Percentiles rank a stretch among this genome's conserved stretches.
These are phyloP conservation scores for Lyophyllum semitale DNA, from an alignment of 768 basidiomycete species.

Conservation along the genomic window DNA sequence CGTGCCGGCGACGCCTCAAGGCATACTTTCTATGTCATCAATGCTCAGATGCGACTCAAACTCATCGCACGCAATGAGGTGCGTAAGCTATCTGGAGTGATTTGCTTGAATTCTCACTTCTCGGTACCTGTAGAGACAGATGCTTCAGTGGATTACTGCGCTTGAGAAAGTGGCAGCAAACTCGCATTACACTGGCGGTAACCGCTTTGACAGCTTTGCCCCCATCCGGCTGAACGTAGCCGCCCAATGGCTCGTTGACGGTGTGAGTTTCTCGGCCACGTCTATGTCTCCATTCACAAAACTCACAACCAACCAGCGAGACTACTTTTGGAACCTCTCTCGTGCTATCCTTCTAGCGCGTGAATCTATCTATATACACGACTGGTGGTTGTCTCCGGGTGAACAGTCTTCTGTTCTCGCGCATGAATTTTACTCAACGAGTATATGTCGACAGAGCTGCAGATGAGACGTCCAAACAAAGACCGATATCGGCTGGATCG, in stretches of 20 bases:
- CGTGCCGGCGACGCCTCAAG: conserved; percentile 63
- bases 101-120: conserved; percentile 2
- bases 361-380: conserved; percentile 91
- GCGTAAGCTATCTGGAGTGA: conserved; percentile 9
- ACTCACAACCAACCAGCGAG: conserved; percentile 58
- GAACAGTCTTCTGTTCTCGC: conserved; percentile 1
- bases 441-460: conserved; percentile 56
- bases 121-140: conserved; percentile 66
- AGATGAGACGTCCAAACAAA: conserved; percentile 82
- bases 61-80: conserved; percentile 88
- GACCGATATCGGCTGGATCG: conserved; percentile 85
- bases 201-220: conserved; percentile 94
- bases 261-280: conserved; percentile 51
- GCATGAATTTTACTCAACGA: not conserved
- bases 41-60: conserved; percentile 88
- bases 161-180: conserved; percentile 77
- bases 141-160: conserved; percentile 95
- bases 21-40: conserved; percentile 93
- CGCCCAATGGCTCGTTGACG: conserved; percentile 98
- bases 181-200: conserved; percentile 76
- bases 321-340: conserved; percentile 98
- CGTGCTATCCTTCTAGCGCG: conserved; percentile 88
- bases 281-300: not conserved
- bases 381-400: conserved; percentile 98
- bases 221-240: conserved; percentile 92